Percentiles rank a stretch among this genome's conserved stretches.
These are phyloP conservation scores for Boechera divaricarpa DNA, from an alignment of 345 rosid genomes.

Conservation along the genomic window DNA sequence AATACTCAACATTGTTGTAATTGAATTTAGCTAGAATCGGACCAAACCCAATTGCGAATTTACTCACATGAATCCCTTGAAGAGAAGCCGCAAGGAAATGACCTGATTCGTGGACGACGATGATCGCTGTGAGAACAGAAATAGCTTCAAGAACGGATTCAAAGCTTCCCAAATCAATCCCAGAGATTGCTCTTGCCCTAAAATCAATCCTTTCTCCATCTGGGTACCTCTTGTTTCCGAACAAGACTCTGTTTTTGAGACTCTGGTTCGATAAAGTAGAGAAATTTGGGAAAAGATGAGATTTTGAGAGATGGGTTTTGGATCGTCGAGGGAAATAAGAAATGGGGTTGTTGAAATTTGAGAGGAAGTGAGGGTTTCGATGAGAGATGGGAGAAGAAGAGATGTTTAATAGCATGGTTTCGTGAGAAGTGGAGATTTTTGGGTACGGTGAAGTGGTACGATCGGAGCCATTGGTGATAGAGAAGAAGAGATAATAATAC, in stretches of 20 bases:
- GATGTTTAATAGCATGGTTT: constrained; percentile 73
- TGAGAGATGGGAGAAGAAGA: constrained; percentile 59
- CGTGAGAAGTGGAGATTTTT: constrained; percentile 36
- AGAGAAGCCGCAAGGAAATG: constrained; percentile 94
- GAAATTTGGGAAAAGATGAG: constrained; percentile 46
- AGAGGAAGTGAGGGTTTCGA: constrained; percentile 48
- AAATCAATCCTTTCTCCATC: constrained; percentile 49
- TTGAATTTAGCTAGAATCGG: constrained; percentile 88
- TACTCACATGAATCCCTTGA: constrained; percentile 97
- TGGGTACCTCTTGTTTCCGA: constrained; percentile 42
- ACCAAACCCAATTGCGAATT: constrained; percentile 96
- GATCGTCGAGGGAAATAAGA: constrained; percentile 52
- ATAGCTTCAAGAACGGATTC: constrained; percentile 81
- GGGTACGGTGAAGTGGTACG: constrained; percentile 39
- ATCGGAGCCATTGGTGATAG: constrained; percentile 37
- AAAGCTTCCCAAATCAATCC: constrained; percentile 71
- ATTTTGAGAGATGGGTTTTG: constrained; percentile 60
- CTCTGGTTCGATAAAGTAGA: constrained; percentile 45
- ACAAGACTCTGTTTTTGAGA: constrained; percentile 51
- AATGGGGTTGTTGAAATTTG: constrained; percentile 49
- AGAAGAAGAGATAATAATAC: constrained; percentile 17
- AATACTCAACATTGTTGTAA: constrained; percentile 84
- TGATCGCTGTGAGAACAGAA: constrained; percentile 82
- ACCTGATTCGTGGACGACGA: constrained; percentile 87
- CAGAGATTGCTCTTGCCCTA: constrained; percentile 63